A percentile compares a stretch with the other conserved stretches of the same genome.
Conservation (phyloP, 208 protist species). For the Leptomonas pyrrhocoris region DNA sequence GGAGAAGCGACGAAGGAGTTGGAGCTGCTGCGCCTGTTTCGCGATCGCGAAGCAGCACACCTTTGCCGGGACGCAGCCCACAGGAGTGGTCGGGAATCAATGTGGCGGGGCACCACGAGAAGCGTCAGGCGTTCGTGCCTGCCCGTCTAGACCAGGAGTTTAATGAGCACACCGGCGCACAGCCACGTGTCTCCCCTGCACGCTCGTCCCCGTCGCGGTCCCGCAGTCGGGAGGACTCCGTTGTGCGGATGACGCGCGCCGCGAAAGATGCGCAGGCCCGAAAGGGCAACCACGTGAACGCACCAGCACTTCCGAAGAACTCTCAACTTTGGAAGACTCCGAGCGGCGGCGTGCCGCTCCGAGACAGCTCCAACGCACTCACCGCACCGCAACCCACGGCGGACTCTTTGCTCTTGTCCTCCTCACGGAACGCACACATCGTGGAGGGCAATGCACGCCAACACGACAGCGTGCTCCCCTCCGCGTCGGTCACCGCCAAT, state of each 20-base stretch:
- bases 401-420: not conserved
- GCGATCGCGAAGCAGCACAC: not conserved
- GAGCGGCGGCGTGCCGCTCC: not conserved
- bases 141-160: no score
- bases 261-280: constrained; percentile 1
- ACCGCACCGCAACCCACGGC: no score
- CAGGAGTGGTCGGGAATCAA: not conserved
- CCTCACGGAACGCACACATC: not conserved
- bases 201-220: constrained; percentile 2
- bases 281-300: not conserved
- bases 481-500: not conserved
- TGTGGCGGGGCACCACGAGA: no score
- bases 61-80: no score
- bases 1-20: not conserved
- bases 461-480: constrained; percentile 6
- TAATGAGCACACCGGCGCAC: no score
- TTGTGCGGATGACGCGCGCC: constrained; percentile 17
- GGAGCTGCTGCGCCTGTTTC: not conserved
- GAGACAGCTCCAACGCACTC: no score
- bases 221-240: constrained; percentile 2
- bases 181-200: no score
- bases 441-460: not conserved
- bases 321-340: not conserved
- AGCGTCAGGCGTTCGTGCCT: no score
- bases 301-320: not conserved